Evolutionary conservation across 2,329 filamentous ascomycete species (phyloP).

Genomic region (Pestalotiopsis sp.): DNA sequence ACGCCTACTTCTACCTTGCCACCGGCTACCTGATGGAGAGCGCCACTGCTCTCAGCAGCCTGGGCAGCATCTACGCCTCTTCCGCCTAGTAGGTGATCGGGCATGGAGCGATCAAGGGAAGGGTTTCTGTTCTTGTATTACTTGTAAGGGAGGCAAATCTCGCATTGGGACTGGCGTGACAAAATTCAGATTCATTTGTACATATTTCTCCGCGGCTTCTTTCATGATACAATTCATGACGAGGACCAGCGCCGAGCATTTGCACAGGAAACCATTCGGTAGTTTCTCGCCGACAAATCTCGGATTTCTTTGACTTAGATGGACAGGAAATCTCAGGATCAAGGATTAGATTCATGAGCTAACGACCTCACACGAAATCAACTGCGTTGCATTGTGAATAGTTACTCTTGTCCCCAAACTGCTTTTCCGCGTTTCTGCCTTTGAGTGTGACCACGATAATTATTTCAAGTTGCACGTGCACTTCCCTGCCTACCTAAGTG

Average conservation of each 20-base stretch:
- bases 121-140: constrained; percentile 18
- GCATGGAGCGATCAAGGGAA: not conserved
- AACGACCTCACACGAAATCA: constrained; percentile 16
- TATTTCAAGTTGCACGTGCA: too few species aligned
- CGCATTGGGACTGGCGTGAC: constrained; percentile 14
- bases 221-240: not conserved
- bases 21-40: constrained; percentile 42
- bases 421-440: not conserved
- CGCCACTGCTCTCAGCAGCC: constrained; percentile 39
- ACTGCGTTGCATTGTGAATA: constrained; percentile 9
- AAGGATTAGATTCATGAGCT: constrained; percentile 26
- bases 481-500: too few species aligned
- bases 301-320: constrained; percentile 16
- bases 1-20: constrained; percentile 58
- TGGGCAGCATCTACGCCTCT: constrained; percentile 50
- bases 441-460: not conserved
- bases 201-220: constrained; percentile 8
- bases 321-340: constrained; percentile 14
- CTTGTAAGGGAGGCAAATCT: constrained; percentile 14
- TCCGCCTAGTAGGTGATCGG: constrained; percentile 17
- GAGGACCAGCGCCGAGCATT: constrained; percentile 2
- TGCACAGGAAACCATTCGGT: not conserved
- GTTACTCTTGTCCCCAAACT: not conserved
- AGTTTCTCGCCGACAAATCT: constrained; percentile 17
- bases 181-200: constrained; percentile 10